Conservation (phyloP, 2,329 filamentous ascomycete genomes). For the Magnaporthales sp. region DNA sequence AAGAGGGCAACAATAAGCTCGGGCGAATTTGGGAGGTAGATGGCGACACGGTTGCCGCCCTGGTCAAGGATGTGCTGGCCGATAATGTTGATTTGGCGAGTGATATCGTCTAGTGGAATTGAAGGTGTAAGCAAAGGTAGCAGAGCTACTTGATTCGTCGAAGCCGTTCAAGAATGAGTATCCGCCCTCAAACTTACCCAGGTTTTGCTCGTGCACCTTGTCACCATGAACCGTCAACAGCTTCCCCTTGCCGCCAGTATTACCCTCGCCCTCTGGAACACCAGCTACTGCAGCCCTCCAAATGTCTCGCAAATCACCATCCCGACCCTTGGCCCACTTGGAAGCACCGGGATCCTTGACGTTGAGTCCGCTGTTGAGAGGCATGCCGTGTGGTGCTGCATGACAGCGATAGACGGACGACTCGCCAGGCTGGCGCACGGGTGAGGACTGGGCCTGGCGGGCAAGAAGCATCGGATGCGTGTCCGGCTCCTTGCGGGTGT, state of each 20-base stretch:
- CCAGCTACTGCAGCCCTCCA: constrained; percentile 70
- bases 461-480: constrained; percentile 86
- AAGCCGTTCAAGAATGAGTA: neutral
- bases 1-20: constrained; percentile 80
- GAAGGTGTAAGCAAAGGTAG: neutral
- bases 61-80: constrained; percentile 68
- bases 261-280: constrained; percentile 52
- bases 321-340: constrained; percentile 73
- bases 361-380: constrained; percentile 66
- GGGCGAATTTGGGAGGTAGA: constrained; percentile 89
- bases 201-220: constrained; percentile 62
- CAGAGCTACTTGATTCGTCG: neutral
- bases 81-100: constrained; percentile 78
- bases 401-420: constrained; percentile 81
- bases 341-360: constrained; percentile 73
- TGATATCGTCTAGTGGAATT: constrained; percentile 55
- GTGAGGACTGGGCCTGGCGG: constrained; percentile 69
- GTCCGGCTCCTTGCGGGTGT: constrained; percentile 72
- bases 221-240: constrained; percentile 75
- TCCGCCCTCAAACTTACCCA: constrained; percentile 33
- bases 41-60: constrained; percentile 67
- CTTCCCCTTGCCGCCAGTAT: constrained; percentile 50
- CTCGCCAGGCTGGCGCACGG: constrained; percentile 75
- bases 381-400: constrained; percentile 76
- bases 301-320: constrained; percentile 85